Evolutionary conservation across 1,139 yeast genomes (phyloP), one percentile per base, ranked within the genome.

Genomic region (Kodamaea ohmeri): DNA sequence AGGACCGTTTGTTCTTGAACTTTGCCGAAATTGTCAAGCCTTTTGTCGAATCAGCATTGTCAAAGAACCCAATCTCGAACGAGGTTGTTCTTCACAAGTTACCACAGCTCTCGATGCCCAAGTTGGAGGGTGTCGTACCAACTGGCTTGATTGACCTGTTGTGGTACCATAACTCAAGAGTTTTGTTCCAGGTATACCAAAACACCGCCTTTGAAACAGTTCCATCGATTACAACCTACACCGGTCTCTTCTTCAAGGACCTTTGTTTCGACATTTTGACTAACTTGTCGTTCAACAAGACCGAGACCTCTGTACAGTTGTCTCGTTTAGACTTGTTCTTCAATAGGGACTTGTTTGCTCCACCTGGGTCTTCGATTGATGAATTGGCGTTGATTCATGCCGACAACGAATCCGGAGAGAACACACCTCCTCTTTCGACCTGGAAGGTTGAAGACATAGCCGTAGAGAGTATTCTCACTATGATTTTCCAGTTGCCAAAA

Each of bases 361-460:
- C 87, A 29, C 87, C 95, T 2, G 95, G 95, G 32, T 76, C 86
- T 3, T 78, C 95, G 1, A 73, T 89, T 43, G 96, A 90, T 49
- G 81, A 81, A 47, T 67, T 92, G 37, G 45, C 54, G 3, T 46
- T 56, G 42, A 66, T 71, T 25, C 53, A 63, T 48, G 55, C 52
- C 49, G 80, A 58, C 41, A 65, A 71, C 42, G 48, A 47, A n/a
- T 40, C 58, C 2, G 75, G 76, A 1, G 73, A 62, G 41, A 69
- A 69, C 43, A 47, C 22, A 13, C 80, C 80, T 1, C 67, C 67
- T 12, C 64, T 65, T 30, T 73, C 85, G 0, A 88, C 96, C 0
- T 89, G 89, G 87, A 92, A 92, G 57, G 77, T 89, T 41, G 98
- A 94, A 61, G 97, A 90, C 58, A 73, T 89, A 35, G 88, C 95